phyloP scores from a whole-genome alignment of 2,329 filamentous ascomycete genomes.

The Lasiodiplodia hormozganensis region DNA sequence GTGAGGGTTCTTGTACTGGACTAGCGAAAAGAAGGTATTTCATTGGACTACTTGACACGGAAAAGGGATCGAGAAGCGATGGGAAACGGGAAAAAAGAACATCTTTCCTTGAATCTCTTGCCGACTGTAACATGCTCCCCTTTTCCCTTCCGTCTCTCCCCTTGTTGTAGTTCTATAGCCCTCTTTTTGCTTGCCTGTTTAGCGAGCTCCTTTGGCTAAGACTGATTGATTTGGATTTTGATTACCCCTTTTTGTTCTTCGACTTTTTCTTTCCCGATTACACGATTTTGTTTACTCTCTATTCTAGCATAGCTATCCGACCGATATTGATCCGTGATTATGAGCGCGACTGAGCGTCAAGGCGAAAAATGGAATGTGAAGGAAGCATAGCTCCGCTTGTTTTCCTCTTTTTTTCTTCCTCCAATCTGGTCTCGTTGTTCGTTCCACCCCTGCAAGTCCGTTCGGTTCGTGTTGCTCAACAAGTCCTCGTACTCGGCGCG shows the following conservation, averaged over 20 bases:
- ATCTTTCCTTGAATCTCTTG: conserved; percentile 1
- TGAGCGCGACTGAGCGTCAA: neutral
- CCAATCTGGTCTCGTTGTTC: neutral
- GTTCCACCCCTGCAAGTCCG: too few relatives aligned
- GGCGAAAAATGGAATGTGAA: neutral
- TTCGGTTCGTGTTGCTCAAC: neutral
- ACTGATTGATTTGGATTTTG: neutral
- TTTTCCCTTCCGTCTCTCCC: neutral
- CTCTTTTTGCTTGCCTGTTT: neutral
- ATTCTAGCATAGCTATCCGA: neutral
- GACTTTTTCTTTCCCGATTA: neutral
- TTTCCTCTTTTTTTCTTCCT: neutral
- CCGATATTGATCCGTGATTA: neutral
- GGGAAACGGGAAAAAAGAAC: neutral
- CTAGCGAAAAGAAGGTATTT: neutral
- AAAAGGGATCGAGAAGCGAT: neutral
- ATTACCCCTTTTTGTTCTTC: neutral
- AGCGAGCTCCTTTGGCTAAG: neutral
- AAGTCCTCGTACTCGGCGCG: neutral
- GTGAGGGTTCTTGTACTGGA: neutral
- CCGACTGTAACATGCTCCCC: neutral
- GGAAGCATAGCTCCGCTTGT: neutral
- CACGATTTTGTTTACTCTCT: neutral
- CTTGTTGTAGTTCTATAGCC: neutral
- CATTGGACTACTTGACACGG: neutral